Evolutionary conservation across 768 basidiomycete species (phyloP).

Genomic region (Jaapia argillacea): DNA sequence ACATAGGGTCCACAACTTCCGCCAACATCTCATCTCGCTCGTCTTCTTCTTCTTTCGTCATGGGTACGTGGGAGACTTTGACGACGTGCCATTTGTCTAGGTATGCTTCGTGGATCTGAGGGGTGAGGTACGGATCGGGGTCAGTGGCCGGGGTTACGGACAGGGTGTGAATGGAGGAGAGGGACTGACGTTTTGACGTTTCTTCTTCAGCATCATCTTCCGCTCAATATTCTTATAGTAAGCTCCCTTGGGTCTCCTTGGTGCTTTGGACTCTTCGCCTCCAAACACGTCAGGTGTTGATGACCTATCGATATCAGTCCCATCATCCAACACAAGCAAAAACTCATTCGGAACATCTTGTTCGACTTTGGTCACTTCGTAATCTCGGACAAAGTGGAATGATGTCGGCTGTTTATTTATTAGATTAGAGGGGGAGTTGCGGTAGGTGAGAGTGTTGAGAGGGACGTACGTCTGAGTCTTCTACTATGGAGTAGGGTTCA

Average conservation of each 20-base stretch:
- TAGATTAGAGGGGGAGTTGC: background rate
- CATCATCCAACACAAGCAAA: conserved; percentile 64
- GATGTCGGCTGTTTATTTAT: conserved; percentile 55
- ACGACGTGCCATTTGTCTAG: conserved; percentile 79
- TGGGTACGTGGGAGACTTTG: conserved; percentile 56
- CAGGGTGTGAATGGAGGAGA: background rate
- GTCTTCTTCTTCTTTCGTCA: conserved; percentile 64
- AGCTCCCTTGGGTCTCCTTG: conserved; percentile 47
- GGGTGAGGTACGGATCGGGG: too few species aligned
- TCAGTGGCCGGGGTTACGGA: too few species aligned
- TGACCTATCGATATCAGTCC: conserved; percentile 24
- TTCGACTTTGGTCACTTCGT: conserved; percentile 80
- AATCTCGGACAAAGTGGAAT: conserved; percentile 76
- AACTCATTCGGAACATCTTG: conserved; percentile 83
- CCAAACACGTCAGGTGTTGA: conserved; percentile 20
- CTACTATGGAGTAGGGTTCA: conserved; percentile 19
- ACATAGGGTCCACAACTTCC: conserved; percentile 62
- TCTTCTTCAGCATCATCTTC: conserved; percentile 83
- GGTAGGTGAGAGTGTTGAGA: too few species aligned
- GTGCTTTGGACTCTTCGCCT: conserved; percentile 15
- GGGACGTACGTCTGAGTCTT: background rate
- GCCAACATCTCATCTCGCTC: conserved; percentile 74
- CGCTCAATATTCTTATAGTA: conserved; percentile 87
- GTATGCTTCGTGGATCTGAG: conserved; percentile 60
- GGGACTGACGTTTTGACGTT: conserved; percentile 61